Percentiles rank a stretch among this genome's conserved stretches.
Evolutionary conservation across 768 basidiomycete species (phyloP).

Genomic region (Infundibulicybe gibba): DNA sequence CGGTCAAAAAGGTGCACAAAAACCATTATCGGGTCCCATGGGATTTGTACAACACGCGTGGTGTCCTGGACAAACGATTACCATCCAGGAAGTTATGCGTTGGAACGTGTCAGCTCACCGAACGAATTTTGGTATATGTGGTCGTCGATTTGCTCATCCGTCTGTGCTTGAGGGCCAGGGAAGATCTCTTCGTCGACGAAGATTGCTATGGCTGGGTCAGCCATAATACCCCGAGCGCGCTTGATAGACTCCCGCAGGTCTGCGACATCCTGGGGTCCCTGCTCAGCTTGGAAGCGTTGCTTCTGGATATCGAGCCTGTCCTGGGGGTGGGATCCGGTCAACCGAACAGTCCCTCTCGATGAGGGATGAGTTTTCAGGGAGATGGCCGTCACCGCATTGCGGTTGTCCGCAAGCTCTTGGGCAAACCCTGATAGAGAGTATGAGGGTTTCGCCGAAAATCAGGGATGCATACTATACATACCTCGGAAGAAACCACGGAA

Average conservation of each 20-base stretch:
- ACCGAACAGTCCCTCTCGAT: constrained; percentile 22
- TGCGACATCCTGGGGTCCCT: constrained; percentile 17
- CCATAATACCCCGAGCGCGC: constrained; percentile 16
- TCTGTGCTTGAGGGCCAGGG: constrained; percentile 14
- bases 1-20: neutral
- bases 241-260: constrained; percentile 21
- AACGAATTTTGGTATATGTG: constrained; percentile 19
- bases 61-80: constrained; percentile 14
- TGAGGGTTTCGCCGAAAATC: neutral
- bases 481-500: constrained; percentile 25
- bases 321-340: constrained; percentile 26
- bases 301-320: constrained; percentile 25
- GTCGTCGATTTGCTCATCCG: constrained; percentile 19
- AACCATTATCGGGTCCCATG: constrained; percentile 22
- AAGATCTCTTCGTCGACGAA: constrained; percentile 16
- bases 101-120: constrained; percentile 9
- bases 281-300: constrained; percentile 19
- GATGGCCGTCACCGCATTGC: constrained; percentile 19
- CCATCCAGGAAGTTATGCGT: no score
- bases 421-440: constrained; percentile 10
- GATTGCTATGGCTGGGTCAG: constrained; percentile 8
- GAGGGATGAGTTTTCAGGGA: constrained; percentile 24
- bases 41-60: constrained; percentile 27
- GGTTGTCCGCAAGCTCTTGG: constrained; percentile 15
- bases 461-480: neutral